Percentiles rank a stretch among this genome's conserved stretches.
Evolutionary conservation across 1,139 yeast genomes (phyloP).

Genomic region (Sugiyamaella grinbergsii): DNA sequence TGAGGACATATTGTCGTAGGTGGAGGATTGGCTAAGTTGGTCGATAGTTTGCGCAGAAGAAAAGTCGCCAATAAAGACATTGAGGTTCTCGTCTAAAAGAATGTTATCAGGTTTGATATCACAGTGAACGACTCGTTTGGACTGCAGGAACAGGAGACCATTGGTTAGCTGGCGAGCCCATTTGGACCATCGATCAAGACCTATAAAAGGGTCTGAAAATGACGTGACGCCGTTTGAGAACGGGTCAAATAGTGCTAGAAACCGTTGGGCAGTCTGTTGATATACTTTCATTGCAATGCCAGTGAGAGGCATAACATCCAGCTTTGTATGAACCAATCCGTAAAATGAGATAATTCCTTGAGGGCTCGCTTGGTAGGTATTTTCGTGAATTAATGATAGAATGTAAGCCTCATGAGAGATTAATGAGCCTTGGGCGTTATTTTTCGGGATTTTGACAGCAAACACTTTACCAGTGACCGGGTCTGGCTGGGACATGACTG

Average conservation of each 20-base stretch:
- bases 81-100: conserved; percentile 53
- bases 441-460: conserved; percentile 28
- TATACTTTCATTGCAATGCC: conserved; percentile 26
- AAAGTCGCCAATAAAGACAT: conserved; percentile 31
- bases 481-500: conserved; percentile 21
- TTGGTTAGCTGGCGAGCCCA: conserved; percentile 52
- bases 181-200: conserved; percentile 26
- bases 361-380: conserved; percentile 4
- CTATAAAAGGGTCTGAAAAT: conserved; percentile 24
- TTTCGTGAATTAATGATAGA: conserved; percentile 17
- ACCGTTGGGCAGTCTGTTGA: conserved; percentile 25
- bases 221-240: conserved; percentile 1
- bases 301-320: conserved; percentile 18
- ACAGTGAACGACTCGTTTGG: conserved; percentile 63
- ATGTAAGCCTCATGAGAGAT: conserved; percentile 28
- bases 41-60: conserved; percentile 29
- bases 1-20: conserved; percentile 15
- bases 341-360: conserved; percentile 26
- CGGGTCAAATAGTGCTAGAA: conserved; percentile 17
- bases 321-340: conserved; percentile 22
- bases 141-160: conserved; percentile 61
- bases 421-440: conserved; percentile 17
- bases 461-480: conserved; percentile 16
- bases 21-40: neutral
- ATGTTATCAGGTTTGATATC: conserved; percentile 92